Evolutionary conservation across 192 early-diverging fungal genomes (phyloP), one percentile per base, ranked within the genome.

Genomic region (Ambispora gerdemannii): DNA sequence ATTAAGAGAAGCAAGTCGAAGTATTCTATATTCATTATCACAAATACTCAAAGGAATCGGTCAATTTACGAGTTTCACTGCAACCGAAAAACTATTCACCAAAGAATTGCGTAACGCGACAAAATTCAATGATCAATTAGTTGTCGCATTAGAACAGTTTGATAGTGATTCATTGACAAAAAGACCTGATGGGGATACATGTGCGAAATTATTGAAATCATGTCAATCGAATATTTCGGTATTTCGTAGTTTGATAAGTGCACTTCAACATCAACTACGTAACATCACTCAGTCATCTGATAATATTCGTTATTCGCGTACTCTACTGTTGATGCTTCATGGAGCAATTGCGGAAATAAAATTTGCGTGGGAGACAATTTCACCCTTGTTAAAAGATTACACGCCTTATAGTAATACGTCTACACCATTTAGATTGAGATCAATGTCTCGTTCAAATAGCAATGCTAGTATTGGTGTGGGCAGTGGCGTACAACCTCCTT

Each of bases 291-390:
- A 75, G 31, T 66, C 69, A 10, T 66, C 75, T 15, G 80, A 81
- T 36, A 65, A 70, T n/a, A 50, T 73, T 11, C 59, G 80, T 7
- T 56, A 78, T 36, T 75, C 76, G 34, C 61, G 80, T 15, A 78
- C 77, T 19, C 61, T 81, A 38, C 69, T 81, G 13, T 51, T 81
- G 65, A 63, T 78, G 70, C 66, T 81, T 36, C 75, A 81, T 50
- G 80, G 80, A n/a, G 72, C 77, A 4, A 50, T 78, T 11, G 72
- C 75, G 0, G 80, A 81, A 30, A 78, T 81, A 34, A 70, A 77
- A 55, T 52, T 76, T 43, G 80, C 80, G 7, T 81, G 80, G 80
- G 80, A 81, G 7, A 66, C 61, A 2, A 70, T 81, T 7, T 43
- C 67, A 31, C 80, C 77, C 2, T 69, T 81, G 20, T 63, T 81